Conservation (phyloP, 306 rosid genomes). For the Quercus agrifolia region DNA sequence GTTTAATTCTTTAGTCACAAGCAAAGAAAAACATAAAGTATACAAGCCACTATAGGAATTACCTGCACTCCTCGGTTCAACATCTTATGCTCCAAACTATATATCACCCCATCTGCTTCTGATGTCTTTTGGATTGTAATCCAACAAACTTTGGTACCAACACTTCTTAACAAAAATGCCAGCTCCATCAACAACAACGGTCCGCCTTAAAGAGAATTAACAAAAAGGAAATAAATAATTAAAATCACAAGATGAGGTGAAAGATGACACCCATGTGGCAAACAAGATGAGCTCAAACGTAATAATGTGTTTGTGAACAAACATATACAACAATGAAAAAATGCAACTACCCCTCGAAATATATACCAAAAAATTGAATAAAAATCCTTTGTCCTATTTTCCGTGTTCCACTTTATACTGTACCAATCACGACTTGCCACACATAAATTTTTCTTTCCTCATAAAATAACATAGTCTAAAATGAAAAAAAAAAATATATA, state of each 20-base stretch:
- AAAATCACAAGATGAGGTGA: not conserved
- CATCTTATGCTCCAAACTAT: conserved; percentile 76
- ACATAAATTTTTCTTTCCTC: no score
- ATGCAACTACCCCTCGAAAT: no score
- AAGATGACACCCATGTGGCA: not conserved
- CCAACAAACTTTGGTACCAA: conserved; percentile 78
- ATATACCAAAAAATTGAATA: no score
- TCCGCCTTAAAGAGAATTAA: conserved; percentile 39
- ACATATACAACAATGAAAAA: no score
- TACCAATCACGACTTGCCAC: no score
- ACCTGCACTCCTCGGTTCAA: conserved; percentile 80
- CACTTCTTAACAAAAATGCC: conserved; percentile 67
- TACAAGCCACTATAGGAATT: not conserved
- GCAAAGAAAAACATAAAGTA: not conserved
- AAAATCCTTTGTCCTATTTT: no score
- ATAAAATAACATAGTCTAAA: no score
- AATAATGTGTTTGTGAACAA: no score
- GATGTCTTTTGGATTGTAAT: conserved; percentile 56
- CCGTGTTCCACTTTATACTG: no score
- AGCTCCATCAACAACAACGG: conserved; percentile 81
- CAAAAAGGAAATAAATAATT: not conserved
- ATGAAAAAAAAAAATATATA: no score
- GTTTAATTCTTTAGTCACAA: not conserved
- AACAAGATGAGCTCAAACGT: no score
- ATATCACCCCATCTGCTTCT: conserved; percentile 46